Evolutionary conservation across 768 basidiomycete species (phyloP).

Genomic region (Collybia nuda): DNA sequence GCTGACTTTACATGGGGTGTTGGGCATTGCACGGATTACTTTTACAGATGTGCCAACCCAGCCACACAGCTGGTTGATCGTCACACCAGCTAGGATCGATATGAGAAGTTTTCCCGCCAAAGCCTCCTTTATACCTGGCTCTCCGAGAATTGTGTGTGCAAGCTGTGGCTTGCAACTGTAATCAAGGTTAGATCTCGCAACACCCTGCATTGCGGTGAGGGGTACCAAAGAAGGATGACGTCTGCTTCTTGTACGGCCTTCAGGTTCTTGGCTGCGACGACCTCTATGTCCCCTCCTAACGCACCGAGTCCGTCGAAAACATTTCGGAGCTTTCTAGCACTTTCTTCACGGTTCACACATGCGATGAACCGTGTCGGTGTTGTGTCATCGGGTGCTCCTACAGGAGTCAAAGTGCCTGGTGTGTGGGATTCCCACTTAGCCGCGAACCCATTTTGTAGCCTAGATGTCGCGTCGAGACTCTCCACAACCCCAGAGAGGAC

Average conservation of each 20-base stretch:
- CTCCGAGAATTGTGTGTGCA: slow-evolving; percentile 69
- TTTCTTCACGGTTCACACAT: slow-evolving; percentile 81
- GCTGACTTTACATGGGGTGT: slow-evolving; percentile 90
- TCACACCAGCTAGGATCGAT: slow-evolving; percentile 97
- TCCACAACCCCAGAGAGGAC: slow-evolving; percentile 90
- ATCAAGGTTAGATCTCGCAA: slow-evolving; percentile 2
- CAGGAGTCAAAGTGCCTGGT: slow-evolving; percentile 75
- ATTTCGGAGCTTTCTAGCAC: slow-evolving; percentile 60
- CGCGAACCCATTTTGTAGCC: slow-evolving; percentile 16
- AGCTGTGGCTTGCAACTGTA: slow-evolving; percentile 92
- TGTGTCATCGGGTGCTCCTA: slow-evolving; percentile 58
- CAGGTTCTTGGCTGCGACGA: slow-evolving; percentile 70
- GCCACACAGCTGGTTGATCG: slow-evolving; percentile 71
- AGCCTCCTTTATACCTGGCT: slow-evolving; percentile 78
- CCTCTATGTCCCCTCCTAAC: slow-evolving; percentile 66
- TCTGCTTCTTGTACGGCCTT: slow-evolving; percentile 71
- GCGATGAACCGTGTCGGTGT: slow-evolving; percentile 82
- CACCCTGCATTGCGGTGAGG: background rate
- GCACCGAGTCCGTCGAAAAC: slow-evolving; percentile 60
- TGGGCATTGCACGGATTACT: slow-evolving; percentile 97
- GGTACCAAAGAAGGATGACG: slow-evolving; percentile 88
- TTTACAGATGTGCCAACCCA: slow-evolving; percentile 79
- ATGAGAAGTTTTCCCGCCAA: slow-evolving; percentile 89
- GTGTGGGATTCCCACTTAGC: slow-evolving; percentile 46
- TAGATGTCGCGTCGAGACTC: slow-evolving; percentile 58